phyloP scores from a whole-genome alignment of 441 rosid species.

The Francoa sonchifolia region DNA sequence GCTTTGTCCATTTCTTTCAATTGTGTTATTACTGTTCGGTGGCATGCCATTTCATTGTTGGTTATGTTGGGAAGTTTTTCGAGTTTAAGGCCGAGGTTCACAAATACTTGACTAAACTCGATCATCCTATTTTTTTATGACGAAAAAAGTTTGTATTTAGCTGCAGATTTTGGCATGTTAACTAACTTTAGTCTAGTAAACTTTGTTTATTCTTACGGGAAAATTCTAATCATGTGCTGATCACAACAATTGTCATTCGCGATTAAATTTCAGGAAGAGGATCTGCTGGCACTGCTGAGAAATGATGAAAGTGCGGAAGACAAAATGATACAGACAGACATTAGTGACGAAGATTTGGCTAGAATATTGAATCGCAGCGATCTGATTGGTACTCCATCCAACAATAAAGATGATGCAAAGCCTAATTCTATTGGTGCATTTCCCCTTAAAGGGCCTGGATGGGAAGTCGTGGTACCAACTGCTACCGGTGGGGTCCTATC shows the following conservation, averaged over 20 bases:
- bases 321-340: slow-evolving; percentile 75
- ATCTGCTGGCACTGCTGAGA: slow-evolving; percentile 52
- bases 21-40: neutral
- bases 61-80: too few relatives aligned
- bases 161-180: too few relatives aligned
- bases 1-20: neutral
- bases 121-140: too few relatives aligned
- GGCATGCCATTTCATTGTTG: neutral
- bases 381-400: slow-evolving; percentile 21
- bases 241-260: too few relatives aligned
- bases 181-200: too few relatives aligned
- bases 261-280: slow-evolving; percentile 67
- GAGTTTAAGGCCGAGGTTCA: too few relatives aligned
- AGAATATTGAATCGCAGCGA: slow-evolving; percentile 67
- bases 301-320: slow-evolving; percentile 81
- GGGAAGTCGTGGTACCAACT: slow-evolving; percentile 87
- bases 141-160: too few relatives aligned
- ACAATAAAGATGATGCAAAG: slow-evolving; percentile 16
- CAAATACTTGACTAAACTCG: too few relatives aligned
- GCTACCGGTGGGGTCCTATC: slow-evolving; percentile 71
- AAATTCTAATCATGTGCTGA: too few relatives aligned
- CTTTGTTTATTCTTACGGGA: too few relatives aligned
- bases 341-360: slow-evolving; percentile 70
- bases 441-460: slow-evolving; percentile 89
- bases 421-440: slow-evolving; percentile 13